A percentile compares a stretch with the other conserved stretches of the same genome.
Conservation (phyloP, 2,329 filamentous ascomycete genomes). For the Colletotrichum cordylinicola region DNA sequence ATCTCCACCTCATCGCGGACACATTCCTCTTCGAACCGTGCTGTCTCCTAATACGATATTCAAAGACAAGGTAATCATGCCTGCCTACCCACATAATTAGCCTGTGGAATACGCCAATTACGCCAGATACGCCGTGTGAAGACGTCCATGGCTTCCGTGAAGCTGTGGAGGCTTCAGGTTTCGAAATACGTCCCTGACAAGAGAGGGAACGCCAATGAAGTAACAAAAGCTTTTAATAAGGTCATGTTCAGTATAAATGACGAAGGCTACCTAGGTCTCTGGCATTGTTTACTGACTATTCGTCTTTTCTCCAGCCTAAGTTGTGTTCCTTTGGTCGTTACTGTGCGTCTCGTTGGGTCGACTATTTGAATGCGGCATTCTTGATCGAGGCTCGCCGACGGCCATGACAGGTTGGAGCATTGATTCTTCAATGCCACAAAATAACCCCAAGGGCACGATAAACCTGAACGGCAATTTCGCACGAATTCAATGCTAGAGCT, state of each 20-base stretch:
- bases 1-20: neutral
- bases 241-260: neutral
- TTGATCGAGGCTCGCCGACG: neutral
- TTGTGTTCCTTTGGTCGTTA: neutral
- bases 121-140: neutral
- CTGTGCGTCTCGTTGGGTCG: neutral
- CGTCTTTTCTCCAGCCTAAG: neutral
- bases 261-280: neutral
- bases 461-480: neutral
- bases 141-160: neutral
- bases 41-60: neutral
- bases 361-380: neutral
- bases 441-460: neutral
- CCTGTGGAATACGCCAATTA: neutral
- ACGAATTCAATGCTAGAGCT: neutral
- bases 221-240: neutral
- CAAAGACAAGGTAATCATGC: neutral
- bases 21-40: neutral
- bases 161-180: neutral
- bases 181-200: neutral
- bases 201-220: neutral
- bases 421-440: neutral
- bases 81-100: neutral
- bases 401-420: neutral
- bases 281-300: neutral